Percentiles rank a stretch among this genome's conserved stretches.
These are phyloP conservation scores for Suillus discolor DNA, from an alignment of 768 basidiomycete species.

Conservation along the genomic window DNA sequence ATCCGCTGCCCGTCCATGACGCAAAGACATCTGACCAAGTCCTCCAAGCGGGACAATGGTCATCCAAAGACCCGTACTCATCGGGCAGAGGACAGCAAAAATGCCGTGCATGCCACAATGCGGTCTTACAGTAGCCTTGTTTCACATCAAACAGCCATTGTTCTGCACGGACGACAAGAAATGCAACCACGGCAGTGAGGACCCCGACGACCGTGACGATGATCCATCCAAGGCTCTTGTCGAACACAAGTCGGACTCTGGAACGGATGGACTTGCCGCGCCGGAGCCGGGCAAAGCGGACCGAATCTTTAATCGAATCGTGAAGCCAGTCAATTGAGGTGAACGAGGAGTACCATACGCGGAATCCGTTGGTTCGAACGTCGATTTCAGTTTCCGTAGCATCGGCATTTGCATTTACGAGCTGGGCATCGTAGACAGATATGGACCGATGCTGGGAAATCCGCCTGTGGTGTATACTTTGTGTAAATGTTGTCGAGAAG, in stretches of 20 bases:
- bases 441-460: conserved; percentile 57
- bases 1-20: conserved; percentile 22
- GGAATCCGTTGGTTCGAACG: conserved; percentile 80
- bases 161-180: conserved; percentile 82
- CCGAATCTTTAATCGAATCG: conserved; percentile 92
- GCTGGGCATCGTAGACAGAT: conserved; percentile 67
- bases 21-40: conserved; percentile 70
- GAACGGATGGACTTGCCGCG: conserved; percentile 71
- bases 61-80: conserved; percentile 22
- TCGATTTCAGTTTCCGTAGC: conserved; percentile 50
- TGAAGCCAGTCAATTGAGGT: conserved; percentile 96
- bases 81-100: conserved; percentile 72
- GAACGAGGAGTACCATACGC: conserved; percentile 85
- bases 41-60: conserved; percentile 68
- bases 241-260: conserved; percentile 60
- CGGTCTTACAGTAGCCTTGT: conserved; percentile 78
- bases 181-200: conserved; percentile 83
- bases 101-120: conserved; percentile 73
- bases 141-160: conserved; percentile 91
- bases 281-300: conserved; percentile 74
- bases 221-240: conserved; percentile 86
- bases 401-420: conserved; percentile 33
- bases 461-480: conserved; percentile 39
- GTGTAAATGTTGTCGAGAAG: conserved; percentile 36
- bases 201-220: conserved; percentile 89